Conservation (phyloP, 345 rosid genomes). For the Raphanus sativus region DNA sequence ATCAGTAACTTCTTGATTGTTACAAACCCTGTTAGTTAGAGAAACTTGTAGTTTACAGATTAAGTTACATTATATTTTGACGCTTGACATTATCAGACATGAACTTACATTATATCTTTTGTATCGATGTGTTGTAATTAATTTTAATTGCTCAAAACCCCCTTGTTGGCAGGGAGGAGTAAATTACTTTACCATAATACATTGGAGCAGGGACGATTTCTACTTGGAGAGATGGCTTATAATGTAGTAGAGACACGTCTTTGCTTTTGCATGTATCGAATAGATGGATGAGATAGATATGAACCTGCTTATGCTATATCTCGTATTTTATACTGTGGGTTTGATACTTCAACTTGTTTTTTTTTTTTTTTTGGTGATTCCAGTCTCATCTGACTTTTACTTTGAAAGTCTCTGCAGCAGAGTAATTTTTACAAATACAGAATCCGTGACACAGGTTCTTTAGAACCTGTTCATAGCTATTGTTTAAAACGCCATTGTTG, state of each 20-base stretch:
- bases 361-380: slow-evolving; percentile 7
- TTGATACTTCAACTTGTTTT: slow-evolving; percentile 6
- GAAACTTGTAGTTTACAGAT: not conserved
- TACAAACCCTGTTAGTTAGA: not conserved
- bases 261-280: slow-evolving; percentile 19
- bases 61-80: not conserved
- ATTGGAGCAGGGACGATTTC: slow-evolving; percentile 8
- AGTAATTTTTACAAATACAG: not conserved
- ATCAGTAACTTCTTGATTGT: not conserved
- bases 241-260: not conserved
- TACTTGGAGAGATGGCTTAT: not conserved
- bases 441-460: not conserved
- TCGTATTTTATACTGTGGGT: slow-evolving; percentile 1
- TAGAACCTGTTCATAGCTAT: too few species aligned
- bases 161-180: slow-evolving; percentile 29
- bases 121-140: not conserved
- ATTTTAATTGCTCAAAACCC: not conserved
- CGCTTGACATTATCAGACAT: not conserved
- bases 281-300: slow-evolving; percentile 8
- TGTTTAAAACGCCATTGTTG: too few species aligned
- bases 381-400: not conserved
- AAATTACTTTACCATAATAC: not conserved
- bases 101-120: not conserved
- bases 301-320: not conserved
- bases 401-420: slow-evolving; percentile 1